Conservation (phyloP, 1,139 yeast genomes). For the Diutina ranongensis region DNA sequence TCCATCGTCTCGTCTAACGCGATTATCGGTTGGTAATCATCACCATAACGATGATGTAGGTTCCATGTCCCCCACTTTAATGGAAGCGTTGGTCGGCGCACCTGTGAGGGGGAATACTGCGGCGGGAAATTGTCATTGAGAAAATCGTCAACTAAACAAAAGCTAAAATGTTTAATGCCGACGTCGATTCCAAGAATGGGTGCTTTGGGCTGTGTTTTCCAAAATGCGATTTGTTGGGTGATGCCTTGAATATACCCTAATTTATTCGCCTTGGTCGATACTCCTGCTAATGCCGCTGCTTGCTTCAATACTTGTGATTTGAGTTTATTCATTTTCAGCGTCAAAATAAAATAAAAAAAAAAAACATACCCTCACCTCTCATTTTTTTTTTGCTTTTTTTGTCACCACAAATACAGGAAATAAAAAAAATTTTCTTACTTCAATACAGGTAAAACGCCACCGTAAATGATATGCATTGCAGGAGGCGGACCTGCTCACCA, state of each 20-base stretch:
- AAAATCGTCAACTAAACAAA: neutral
- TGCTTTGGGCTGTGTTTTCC: neutral
- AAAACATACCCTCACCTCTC: neutral
- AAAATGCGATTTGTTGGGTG: neutral
- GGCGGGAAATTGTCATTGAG: no score
- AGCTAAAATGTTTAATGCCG: constrained; percentile 4
- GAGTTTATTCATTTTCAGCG: neutral
- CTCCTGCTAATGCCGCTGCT: neutral
- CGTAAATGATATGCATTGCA: neutral
- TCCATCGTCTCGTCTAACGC: neutral
- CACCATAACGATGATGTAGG: neutral
- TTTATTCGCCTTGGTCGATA: neutral
- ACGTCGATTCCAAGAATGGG: neutral
- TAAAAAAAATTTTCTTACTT: no score
- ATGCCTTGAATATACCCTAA: neutral
- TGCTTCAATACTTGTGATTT: neutral
- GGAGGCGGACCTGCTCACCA: no score
- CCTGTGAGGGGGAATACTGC: neutral
- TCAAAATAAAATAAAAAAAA: neutral
- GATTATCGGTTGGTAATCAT: neutral
- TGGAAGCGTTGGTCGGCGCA: neutral
- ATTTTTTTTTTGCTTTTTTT: neutral
- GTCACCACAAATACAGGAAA: neutral
- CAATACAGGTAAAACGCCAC: neutral
- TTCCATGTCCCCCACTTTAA: neutral